Evolutionary conservation across 2,329 filamentous ascomycete species (phyloP), one percentile per base, ranked within the genome.

Genomic region (Calonectria pauciramosa): DNA sequence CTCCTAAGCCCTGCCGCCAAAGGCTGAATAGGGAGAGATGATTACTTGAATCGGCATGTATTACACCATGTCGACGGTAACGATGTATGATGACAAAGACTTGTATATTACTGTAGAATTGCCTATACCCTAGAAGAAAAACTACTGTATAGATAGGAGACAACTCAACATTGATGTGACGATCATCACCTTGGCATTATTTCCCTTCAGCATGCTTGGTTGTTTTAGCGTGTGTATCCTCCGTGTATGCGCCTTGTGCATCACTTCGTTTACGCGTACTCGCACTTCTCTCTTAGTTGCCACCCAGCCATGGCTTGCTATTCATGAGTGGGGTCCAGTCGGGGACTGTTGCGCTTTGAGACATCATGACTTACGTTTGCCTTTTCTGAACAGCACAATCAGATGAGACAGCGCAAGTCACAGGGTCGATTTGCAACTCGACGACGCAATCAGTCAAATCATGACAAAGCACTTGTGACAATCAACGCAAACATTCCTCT

Each of bases 61-160:
- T 51, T 59, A 63, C 47, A 65, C 6, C 34, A 68, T 28, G 41
- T 32, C 38, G 28, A 65, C 28, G 65, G 56, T 36, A 66, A 77
- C 14, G 71, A 77, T 78, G 76, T 78, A 79, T 78, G 72, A 80
- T 73, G 54, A 72, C 71, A 34, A 73, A 66, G 38, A 75, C 63
- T 68, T 81, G 79, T 81, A 81, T 76, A 81, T 66, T 79, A 80
- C 64, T 79, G 71, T 77, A 77, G 68, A 56, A 74, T 26, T 69
- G 71, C 41, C 71, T 73, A 77, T 74, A 70, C 67, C 71, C 72
- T 68, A 72, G 51, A 78, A 72, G 34, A 30, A 60, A 76, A 72
- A 60, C 18, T 30, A 36, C 14, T 38, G 23, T 68, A 49, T 65
- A 63, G 66, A 76, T 70, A 77, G 65, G 52, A 75, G 74, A 30